Evolutionary conservation across 805 yeast genomes (phyloP).

Genomic region (Lipomyces kockii): DNA sequence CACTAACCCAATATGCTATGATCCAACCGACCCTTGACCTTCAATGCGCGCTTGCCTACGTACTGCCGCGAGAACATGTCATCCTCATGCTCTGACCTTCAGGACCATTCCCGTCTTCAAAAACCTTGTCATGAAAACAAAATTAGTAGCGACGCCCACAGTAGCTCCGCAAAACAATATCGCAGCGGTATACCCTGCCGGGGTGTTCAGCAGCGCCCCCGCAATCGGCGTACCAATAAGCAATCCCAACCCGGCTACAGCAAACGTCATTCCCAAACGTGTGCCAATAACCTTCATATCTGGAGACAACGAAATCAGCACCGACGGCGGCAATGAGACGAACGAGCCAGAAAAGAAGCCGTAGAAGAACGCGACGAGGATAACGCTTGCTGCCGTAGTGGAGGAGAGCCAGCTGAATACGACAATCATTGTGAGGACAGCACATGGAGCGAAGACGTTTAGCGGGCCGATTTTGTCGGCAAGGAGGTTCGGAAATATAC

Average conservation of each 20-base stretch:
- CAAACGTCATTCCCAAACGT: slow-evolving; percentile 65
- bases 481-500: slow-evolving; percentile 54
- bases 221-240: slow-evolving; percentile 45
- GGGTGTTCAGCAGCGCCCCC: slow-evolving; percentile 39
- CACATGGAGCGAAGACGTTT: slow-evolving; percentile 47
- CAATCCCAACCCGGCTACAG: slow-evolving; percentile 57
- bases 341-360: slow-evolving; percentile 46
- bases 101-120: slow-evolving; percentile 12
- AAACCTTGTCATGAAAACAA: slow-evolving; percentile 11
- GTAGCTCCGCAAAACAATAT: slow-evolving; percentile 34
- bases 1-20: background rate
- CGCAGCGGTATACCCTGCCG: slow-evolving; percentile 31
- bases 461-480: slow-evolving; percentile 57
- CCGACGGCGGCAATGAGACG: slow-evolving; percentile 44
- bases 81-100: background rate
- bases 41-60: background rate
- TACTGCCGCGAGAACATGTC: too few species aligned
- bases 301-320: slow-evolving; percentile 39
- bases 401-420: slow-evolving; percentile 47
- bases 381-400: slow-evolving; percentile 40
- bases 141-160: background rate
- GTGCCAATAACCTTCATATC: slow-evolving; percentile 41
- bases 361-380: slow-evolving; percentile 42
- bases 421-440: slow-evolving; percentile 40
- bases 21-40: background rate